Conservation (phyloP, 2,329 filamentous ascomycete species). For the Xylaria sp. region DNA sequence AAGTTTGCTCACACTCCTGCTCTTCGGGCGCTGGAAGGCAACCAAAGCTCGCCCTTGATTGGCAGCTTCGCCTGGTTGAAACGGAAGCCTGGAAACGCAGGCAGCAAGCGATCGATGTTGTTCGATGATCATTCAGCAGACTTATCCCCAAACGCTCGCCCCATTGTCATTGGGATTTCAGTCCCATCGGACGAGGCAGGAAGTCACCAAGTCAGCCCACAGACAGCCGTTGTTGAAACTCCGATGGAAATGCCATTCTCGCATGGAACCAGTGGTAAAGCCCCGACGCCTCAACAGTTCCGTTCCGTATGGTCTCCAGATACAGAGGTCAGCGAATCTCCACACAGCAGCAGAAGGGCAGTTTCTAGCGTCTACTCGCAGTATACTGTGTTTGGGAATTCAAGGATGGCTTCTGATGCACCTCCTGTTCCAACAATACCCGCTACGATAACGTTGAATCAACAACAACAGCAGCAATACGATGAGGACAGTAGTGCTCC, state of each 20-base stretch:
- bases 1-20: slow-evolving; percentile 66
- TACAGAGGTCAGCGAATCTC: slow-evolving; percentile 58
- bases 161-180: slow-evolving; percentile 74
- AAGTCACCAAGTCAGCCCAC: slow-evolving; percentile 57
- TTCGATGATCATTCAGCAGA: slow-evolving; percentile 46
- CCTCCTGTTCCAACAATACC: slow-evolving; percentile 68
- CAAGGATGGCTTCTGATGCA: slow-evolving; percentile 43
- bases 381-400: slow-evolving; percentile 47
- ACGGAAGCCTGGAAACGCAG: slow-evolving; percentile 42
- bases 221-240: slow-evolving; percentile 52
- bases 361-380: slow-evolving; percentile 69
- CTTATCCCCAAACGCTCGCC: slow-evolving; percentile 71
- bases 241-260: slow-evolving; percentile 43
- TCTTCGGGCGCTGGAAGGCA: slow-evolving; percentile 63
- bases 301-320: slow-evolving; percentile 67
- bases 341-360: slow-evolving; percentile 49
- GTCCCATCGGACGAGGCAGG: slow-evolving; percentile 60
- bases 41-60: slow-evolving; percentile 58
- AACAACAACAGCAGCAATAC: slow-evolving; percentile 50
- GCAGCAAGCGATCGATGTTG: slow-evolving; percentile 34
- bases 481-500: slow-evolving; percentile 58
- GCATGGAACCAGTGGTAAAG: slow-evolving; percentile 29
- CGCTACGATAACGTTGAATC: slow-evolving; percentile 47
- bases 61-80: slow-evolving; percentile 64
- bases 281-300: slow-evolving; percentile 45